These are phyloP conservation scores for Brasenia schreberi DNA, from an alignment of 164 flowering plant species.

Conservation along the genomic window DNA sequence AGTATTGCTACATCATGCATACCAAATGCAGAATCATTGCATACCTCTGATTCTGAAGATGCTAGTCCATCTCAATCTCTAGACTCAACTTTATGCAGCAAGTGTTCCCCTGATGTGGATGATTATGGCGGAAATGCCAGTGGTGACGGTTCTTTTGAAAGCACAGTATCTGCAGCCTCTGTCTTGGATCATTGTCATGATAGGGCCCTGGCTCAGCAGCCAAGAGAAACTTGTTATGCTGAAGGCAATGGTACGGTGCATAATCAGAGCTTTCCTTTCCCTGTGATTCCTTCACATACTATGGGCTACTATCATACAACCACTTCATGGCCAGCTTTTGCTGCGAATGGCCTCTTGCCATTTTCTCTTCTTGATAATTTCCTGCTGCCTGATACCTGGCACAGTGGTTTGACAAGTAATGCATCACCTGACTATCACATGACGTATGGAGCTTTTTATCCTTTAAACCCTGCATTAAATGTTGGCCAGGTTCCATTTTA, in stretches of 20 bases:
- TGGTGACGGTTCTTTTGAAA: constrained; percentile 13
- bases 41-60: constrained; percentile 75
- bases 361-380: constrained; percentile 51
- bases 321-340: constrained; percentile 57
- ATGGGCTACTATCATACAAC: constrained; percentile 68
- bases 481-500: constrained; percentile 42
- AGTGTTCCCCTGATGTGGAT: constrained; percentile 12
- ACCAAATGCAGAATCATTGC: constrained; percentile 50
- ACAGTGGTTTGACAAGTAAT: constrained; percentile 39
- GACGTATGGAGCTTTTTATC: constrained; percentile 53
- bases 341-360: constrained; percentile 49
- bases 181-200: constrained; percentile 8
- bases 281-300: constrained; percentile 53
- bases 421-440: constrained; percentile 46
- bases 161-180: constrained; percentile 8
- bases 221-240: constrained; percentile 12
- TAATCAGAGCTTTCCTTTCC: constrained; percentile 38
- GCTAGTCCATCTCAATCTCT: constrained; percentile 54
- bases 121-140: constrained; percentile 16
- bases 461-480: constrained; percentile 31
- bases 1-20: constrained; percentile 38
- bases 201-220: constrained; percentile 6
- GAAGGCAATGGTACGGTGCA: constrained; percentile 24
- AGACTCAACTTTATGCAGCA: constrained; percentile 21
- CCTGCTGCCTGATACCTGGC: constrained; percentile 38